Conservation (phyloP, 2,329 filamentous ascomycete species). For the Talaromyces marneffei region DNA sequence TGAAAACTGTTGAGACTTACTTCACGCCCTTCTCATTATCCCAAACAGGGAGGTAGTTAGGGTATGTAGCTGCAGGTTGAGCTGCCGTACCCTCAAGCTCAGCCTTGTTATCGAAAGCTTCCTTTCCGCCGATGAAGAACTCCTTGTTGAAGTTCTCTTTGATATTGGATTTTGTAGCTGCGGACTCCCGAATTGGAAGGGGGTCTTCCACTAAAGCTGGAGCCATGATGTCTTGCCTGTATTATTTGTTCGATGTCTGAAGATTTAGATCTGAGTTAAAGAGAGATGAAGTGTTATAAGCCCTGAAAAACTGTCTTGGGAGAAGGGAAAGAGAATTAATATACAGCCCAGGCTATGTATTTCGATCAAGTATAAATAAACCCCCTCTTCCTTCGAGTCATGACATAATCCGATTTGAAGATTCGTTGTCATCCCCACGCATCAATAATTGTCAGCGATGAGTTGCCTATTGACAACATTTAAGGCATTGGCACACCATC, state of each 20-base stretch:
- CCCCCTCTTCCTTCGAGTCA: not conserved
- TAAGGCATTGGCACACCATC: not conserved
- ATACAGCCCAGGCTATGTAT: not conserved
- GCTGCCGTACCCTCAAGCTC: slow-evolving; percentile 51
- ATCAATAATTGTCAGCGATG: not conserved
- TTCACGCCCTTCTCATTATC: slow-evolving; percentile 46
- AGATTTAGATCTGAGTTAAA: not conserved
- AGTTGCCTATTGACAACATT: not conserved
- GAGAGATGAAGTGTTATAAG: not conserved
- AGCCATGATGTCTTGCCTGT: slow-evolving; percentile 24
- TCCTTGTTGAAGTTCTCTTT: slow-evolving; percentile 34
- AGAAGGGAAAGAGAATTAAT: not conserved
- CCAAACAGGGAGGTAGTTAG: slow-evolving; percentile 69
- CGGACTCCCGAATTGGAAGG: slow-evolving; percentile 23
- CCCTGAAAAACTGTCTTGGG: not conserved
- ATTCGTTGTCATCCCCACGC: not conserved
- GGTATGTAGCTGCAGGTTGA: slow-evolving; percentile 56
- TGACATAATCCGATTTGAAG: not conserved
- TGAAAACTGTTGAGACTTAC: not conserved
- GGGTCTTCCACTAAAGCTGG: slow-evolving; percentile 28
- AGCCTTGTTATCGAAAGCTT: slow-evolving; percentile 40
- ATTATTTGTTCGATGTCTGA: not conserved
- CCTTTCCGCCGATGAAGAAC: slow-evolving; percentile 27
- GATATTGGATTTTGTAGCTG: slow-evolving; percentile 24
- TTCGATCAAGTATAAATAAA: not conserved